A percentile compares a stretch with the other conserved stretches of the same genome.
These are phyloP conservation scores for Triangularia verruculosa DNA, from an alignment of 2,329 filamentous ascomycete species.

Conservation along the genomic window DNA sequence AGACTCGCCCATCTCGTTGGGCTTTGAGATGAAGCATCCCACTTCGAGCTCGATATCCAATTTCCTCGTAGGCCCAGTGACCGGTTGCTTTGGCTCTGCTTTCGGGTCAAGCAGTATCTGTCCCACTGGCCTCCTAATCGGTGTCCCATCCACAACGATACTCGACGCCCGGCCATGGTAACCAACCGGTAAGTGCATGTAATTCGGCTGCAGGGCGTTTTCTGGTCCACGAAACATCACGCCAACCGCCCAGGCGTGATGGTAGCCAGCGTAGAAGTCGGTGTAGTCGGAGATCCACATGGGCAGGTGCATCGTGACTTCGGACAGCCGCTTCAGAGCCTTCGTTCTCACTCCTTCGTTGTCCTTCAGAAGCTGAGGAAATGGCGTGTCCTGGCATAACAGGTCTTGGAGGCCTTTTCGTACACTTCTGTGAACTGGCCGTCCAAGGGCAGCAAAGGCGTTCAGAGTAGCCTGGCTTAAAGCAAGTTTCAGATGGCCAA, in stretches of 20 bases:
- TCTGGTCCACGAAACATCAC: conserved; percentile 68
- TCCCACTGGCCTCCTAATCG: conserved; percentile 69
- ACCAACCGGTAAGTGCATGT: conserved; percentile 75
- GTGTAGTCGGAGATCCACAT: conserved; percentile 81
- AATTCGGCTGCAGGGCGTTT: conserved; percentile 76
- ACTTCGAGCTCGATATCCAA: conserved; percentile 81
- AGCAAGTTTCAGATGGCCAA: conserved; percentile 15
- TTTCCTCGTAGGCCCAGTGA: conserved; percentile 60
- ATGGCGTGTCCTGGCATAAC: conserved; percentile 57
- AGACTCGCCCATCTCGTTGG: conserved; percentile 62
- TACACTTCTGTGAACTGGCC: conserved; percentile 64
- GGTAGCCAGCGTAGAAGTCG: conserved; percentile 78
- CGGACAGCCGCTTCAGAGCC: conserved; percentile 56
- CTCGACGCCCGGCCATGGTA: conserved; percentile 79
- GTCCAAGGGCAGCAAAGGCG: conserved; percentile 69
- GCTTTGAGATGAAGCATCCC: conserved; percentile 67
- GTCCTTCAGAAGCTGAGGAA: conserved; percentile 59
- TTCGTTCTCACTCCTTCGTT: conserved; percentile 56
- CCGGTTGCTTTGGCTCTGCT: conserved; percentile 59
- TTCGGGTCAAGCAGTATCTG: conserved; percentile 67
- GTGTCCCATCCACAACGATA: conserved; percentile 70
- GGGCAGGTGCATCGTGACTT: conserved; percentile 66
- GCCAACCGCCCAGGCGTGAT: conserved; percentile 69
- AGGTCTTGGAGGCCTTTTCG: conserved; percentile 67
- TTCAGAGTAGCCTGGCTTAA: conserved; percentile 36